Conservation (phyloP, 768 basidiomycete genomes). For the Tulasnella sp. region DNA sequence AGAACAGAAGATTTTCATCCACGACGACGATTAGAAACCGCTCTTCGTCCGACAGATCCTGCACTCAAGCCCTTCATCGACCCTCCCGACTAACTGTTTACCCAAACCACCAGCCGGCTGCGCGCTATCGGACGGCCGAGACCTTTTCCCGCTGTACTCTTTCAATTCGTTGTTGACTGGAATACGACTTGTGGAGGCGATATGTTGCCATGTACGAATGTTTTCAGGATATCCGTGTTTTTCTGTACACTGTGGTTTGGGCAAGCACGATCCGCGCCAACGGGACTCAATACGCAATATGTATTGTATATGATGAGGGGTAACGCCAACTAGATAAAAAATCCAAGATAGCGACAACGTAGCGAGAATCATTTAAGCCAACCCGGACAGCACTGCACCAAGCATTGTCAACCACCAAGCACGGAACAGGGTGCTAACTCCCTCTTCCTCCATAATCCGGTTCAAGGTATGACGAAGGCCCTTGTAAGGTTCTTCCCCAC, state of each 20-base stretch:
- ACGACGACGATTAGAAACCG: constrained; percentile 32
- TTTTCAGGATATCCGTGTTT: neutral
- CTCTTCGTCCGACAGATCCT: too few relatives aligned
- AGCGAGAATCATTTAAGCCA: neutral
- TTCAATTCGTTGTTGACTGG: neutral
- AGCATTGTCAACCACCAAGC: constrained; percentile 65
- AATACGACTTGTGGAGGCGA: neutral
- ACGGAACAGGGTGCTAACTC: constrained; percentile 61
- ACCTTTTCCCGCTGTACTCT: neutral
- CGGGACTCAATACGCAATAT: neutral
- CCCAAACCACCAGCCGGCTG: neutral
- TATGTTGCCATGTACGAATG: neutral
- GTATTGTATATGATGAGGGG: neutral
- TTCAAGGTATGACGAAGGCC: constrained; percentile 69
- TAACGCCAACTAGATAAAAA: neutral
- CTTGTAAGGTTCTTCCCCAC: constrained; percentile 60
- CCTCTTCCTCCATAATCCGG: constrained; percentile 73
- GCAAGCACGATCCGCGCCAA: neutral
- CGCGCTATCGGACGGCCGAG: neutral
- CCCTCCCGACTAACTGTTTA: neutral
- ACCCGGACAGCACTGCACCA: constrained; percentile 16
- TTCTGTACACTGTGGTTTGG: too few relatives aligned
- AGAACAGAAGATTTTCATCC: constrained; percentile 31
- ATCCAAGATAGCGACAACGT: neutral
- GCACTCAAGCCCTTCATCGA: neutral